phyloP scores from a whole-genome alignment of 345 rosid species.

The Camelina neglecta region DNA sequence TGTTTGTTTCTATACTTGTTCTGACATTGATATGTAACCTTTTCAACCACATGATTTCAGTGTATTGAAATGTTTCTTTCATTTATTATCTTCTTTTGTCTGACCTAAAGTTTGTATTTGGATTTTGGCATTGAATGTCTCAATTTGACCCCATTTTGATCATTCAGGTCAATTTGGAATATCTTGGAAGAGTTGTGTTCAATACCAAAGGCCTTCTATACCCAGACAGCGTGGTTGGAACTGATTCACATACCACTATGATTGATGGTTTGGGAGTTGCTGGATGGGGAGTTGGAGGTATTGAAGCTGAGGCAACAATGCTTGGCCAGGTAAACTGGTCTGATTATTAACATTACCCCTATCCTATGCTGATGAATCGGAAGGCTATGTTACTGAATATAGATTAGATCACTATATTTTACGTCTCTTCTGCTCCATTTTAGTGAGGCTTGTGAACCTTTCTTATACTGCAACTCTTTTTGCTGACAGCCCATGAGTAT shows the following conservation, averaged over 20 bases:
- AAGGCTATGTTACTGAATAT: neutral
- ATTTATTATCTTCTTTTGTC: neutral
- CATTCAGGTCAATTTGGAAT: conserved; percentile 94
- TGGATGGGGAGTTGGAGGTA: conserved; percentile 99
- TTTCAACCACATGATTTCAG: neutral
- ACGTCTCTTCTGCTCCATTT: neutral
- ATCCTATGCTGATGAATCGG: neutral
- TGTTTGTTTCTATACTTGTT: neutral
- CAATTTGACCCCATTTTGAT: neutral
- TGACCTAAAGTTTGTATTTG: neutral
- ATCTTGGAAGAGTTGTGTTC: conserved; percentile 97
- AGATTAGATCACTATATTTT: neutral
- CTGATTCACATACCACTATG: conserved; percentile 99
- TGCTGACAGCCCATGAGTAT: conserved; percentile 93
- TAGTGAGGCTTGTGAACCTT: neutral
- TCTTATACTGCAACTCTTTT: neutral
- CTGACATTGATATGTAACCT: neutral
- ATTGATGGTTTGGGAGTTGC: conserved; percentile 99
- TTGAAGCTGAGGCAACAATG: conserved; percentile 99
- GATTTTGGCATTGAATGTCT: neutral
- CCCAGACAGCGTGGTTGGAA: conserved; percentile 98
- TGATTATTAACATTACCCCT: neutral
- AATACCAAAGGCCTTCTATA: conserved; percentile 74
- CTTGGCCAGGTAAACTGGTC: conserved; percentile 83
- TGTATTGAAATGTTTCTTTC: conserved; percentile 8